Percentiles rank a stretch among this genome's conserved stretches.
Evolutionary conservation across 164 flowering plant genomes (phyloP).

Genomic region (Nymphaea colorata): DNA sequence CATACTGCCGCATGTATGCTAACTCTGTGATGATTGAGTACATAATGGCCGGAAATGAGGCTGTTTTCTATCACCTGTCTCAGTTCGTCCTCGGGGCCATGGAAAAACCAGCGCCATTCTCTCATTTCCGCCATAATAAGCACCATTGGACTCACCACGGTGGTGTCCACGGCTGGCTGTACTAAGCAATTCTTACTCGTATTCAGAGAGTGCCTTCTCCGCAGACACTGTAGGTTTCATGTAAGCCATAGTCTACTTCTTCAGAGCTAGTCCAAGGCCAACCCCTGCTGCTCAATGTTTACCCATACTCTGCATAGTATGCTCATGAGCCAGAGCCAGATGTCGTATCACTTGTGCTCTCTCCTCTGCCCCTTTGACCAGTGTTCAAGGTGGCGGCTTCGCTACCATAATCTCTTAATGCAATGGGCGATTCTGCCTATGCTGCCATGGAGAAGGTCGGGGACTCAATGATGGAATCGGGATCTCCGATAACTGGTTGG

Average conservation of each 20-base stretch:
- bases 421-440: slow-evolving; percentile 21
- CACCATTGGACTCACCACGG: slow-evolving; percentile 9
- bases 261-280: not conserved
- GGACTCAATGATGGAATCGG: slow-evolving; percentile 2
- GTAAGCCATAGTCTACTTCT: not conserved
- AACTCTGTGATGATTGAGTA: slow-evolving; percentile 2
- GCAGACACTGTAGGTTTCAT: not conserved
- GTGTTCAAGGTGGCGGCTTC: slow-evolving; percentile 11
- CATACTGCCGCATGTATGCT: not conserved
- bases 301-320: slow-evolving; percentile 20
- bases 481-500: slow-evolving; percentile 25
- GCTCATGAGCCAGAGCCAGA: slow-evolving; percentile 1
- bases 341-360: not conserved
- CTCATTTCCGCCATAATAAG: slow-evolving; percentile 1
- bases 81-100: slow-evolving; percentile 7
- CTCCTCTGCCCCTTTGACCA: slow-evolving; percentile 10
- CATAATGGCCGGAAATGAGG: slow-evolving; percentile 13
- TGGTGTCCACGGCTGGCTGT: not conserved
- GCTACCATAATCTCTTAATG: slow-evolving; percentile 15
- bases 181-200: slow-evolving; percentile 7
- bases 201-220: slow-evolving; percentile 10
- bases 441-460: slow-evolving; percentile 18
- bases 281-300: slow-evolving; percentile 14
- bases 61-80: slow-evolving; percentile 4
- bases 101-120: slow-evolving; percentile 5